phyloP scores from a whole-genome alignment of 2,329 filamentous ascomycete species.

The Alternaria sp. region DNA sequence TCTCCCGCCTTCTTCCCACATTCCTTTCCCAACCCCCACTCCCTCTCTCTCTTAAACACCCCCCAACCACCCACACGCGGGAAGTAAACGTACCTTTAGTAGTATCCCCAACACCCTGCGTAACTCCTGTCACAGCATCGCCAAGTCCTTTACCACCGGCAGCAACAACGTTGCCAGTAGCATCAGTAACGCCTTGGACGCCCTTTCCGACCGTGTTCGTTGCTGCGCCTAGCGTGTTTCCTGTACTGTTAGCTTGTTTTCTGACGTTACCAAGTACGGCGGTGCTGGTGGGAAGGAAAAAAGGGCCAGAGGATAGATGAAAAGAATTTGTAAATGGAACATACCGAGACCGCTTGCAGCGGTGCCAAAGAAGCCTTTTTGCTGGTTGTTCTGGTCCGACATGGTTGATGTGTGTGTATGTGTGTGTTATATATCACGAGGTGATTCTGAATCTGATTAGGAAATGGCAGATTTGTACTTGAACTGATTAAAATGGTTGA shows the following conservation, averaged over 20 bases:
- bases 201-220: conserved; percentile 47
- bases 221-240: conserved; percentile 46
- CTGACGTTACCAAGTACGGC: neutral
- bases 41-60: no score
- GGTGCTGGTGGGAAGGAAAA: neutral
- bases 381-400: conserved; percentile 37
- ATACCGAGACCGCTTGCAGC: conserved; percentile 43
- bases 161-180: conserved; percentile 42
- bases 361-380: conserved; percentile 46
- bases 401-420: conserved; percentile 15
- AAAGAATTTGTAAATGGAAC: neutral
- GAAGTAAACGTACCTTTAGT: conserved; percentile 35
- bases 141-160: conserved; percentile 47
- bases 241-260: conserved; percentile 15
- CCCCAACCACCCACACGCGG: no score
- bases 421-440: neutral
- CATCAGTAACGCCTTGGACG: conserved; percentile 40
- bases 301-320: neutral
- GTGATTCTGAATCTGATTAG: no score
- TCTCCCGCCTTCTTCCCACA: neutral
- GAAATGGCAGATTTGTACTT: no score
- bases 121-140: conserved; percentile 46
- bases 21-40: neutral
- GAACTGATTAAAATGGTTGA: neutral
- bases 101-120: conserved; percentile 46